Conservation (phyloP, 352 stramenopile species). For the Pythium sp. region DNA sequence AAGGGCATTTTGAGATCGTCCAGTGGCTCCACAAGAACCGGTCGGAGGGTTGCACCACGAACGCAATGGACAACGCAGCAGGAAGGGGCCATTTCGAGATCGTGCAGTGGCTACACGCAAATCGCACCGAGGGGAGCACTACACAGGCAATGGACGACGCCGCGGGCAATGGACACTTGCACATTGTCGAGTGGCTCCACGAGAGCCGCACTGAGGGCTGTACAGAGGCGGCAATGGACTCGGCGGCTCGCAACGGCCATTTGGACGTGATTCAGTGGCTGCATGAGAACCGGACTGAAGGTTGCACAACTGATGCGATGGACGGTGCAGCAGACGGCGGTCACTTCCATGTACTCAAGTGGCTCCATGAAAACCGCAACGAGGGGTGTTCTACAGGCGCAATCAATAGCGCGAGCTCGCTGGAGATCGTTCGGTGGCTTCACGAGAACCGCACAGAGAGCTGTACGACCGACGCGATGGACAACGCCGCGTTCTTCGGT, state of each 20-base stretch:
- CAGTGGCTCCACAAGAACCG: slow-evolving; percentile 23
- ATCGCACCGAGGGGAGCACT: slow-evolving; percentile 2
- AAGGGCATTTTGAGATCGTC: slow-evolving; percentile 24
- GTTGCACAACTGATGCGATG: slow-evolving; percentile 19
- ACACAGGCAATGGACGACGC: slow-evolving; percentile 15
- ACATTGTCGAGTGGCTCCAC: slow-evolving; percentile 57
- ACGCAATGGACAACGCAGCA: slow-evolving; percentile 23
- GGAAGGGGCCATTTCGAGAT: slow-evolving; percentile 18
- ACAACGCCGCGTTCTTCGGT: slow-evolving; percentile 28
- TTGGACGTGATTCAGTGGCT: slow-evolving; percentile 14
- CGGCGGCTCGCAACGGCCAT: slow-evolving; percentile 9
- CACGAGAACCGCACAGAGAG: slow-evolving; percentile 20
- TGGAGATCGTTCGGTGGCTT: slow-evolving; percentile 21
- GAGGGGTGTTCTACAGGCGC: slow-evolving; percentile 21
- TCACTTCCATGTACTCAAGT: slow-evolving; percentile 22
- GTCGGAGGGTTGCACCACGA: slow-evolving; percentile 18
- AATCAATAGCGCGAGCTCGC: slow-evolving; percentile 17
- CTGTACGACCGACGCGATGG: slow-evolving; percentile 27
- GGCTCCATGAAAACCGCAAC: slow-evolving; percentile 18
- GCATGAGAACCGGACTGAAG: slow-evolving; percentile 3
- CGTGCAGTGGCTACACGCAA: slow-evolving; percentile 19
- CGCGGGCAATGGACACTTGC: slow-evolving; percentile 9
- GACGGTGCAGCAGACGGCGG: slow-evolving; percentile 21
- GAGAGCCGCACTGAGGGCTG: slow-evolving; percentile 17
- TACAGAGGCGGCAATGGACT: slow-evolving; percentile 27